Evolutionary conservation across 169 alveolate genomes (phyloP).

Genomic region (Eimeria sp.): DNA sequence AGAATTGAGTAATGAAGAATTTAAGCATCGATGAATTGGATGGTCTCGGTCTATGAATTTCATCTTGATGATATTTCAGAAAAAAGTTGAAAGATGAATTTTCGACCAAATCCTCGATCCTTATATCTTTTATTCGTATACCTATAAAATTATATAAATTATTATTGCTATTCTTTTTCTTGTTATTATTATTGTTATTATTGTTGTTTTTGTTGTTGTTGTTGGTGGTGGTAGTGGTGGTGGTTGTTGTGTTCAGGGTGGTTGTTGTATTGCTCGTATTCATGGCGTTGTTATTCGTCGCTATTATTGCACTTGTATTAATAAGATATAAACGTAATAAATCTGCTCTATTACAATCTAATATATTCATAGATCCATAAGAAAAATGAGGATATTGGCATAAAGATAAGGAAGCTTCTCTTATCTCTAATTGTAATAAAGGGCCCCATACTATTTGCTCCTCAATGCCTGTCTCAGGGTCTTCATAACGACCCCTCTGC

Average conservation of each 20-base stretch:
- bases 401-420: background rate
- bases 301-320: background rate
- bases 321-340: background rate
- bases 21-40: background rate
- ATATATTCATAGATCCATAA: background rate
- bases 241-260: background rate
- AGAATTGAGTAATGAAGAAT: background rate
- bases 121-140: background rate
- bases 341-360: background rate
- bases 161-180: too few relatives aligned
- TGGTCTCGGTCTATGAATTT: background rate
- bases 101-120: background rate
- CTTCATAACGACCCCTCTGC: background rate
- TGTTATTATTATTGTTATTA: too few relatives aligned
- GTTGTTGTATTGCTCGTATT: too few relatives aligned
- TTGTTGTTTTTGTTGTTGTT: background rate
- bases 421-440: background rate
- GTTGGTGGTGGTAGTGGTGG: background rate
- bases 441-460: background rate
- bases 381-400: constrained; percentile 11
- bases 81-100: background rate
- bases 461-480: background rate
- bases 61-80: constrained; percentile 28
- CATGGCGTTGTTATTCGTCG: background rate
- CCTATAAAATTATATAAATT: background rate